Conservation (phyloP, 2,329 filamentous ascomycete genomes). For the Ustulina deusta region DNA sequence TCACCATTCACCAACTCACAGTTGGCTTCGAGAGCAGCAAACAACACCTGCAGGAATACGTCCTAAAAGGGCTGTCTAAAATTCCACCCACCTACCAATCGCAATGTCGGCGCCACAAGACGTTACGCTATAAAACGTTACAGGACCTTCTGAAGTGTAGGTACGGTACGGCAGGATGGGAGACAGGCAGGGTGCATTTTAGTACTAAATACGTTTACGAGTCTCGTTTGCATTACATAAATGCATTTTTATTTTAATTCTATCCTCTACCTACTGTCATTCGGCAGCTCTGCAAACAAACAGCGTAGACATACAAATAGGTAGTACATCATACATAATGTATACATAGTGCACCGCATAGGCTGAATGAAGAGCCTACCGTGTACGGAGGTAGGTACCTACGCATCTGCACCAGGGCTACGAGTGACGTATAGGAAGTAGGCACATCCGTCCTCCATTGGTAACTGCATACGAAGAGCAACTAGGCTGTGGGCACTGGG, state of each 20-base stretch:
- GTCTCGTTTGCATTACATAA: slow-evolving; percentile 29
- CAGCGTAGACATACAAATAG: background rate
- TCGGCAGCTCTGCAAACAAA: slow-evolving; percentile 12
- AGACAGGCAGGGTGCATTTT: background rate
- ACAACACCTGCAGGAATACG: background rate
- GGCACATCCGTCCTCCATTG: background rate
- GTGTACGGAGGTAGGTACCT: background rate
- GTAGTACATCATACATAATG: background rate
- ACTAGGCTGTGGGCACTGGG: background rate
- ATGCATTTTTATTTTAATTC: slow-evolving; percentile 3
- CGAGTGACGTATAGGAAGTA: background rate
- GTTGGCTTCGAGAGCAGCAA: slow-evolving; percentile 1
- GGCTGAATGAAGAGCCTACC: slow-evolving; percentile 8
- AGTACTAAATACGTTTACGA: slow-evolving; percentile 9
- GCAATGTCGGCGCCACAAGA: background rate
- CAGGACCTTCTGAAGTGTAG: slow-evolving; percentile 15
- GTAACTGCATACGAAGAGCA: slow-evolving; percentile 7
- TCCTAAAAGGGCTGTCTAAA: background rate
- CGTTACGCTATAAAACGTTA: background rate
- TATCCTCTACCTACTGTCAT: background rate
- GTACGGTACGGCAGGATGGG: background rate
- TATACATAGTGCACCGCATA: background rate
- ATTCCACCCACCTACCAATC: background rate
- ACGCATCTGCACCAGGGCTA: background rate
- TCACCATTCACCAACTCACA: background rate